A percentile compares a stretch with the other conserved stretches of the same genome.
Conservation (phyloP, 352 stramenopile genomes). For the Phytophthora cactorum region DNA sequence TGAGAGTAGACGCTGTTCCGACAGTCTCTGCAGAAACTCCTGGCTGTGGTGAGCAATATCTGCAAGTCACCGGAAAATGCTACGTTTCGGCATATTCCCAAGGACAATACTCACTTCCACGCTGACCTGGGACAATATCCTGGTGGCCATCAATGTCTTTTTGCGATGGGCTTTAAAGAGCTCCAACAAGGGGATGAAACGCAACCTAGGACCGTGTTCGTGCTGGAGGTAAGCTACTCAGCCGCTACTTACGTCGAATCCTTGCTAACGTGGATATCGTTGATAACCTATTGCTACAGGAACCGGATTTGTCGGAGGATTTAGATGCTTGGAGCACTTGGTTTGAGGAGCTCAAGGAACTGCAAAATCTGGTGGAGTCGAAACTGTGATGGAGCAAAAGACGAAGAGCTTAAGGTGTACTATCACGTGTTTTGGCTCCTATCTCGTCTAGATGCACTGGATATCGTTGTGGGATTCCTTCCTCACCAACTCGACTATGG, state of each 20-base stretch:
- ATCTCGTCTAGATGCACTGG: slow-evolving; percentile 54
- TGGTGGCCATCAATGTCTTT: slow-evolving; percentile 66
- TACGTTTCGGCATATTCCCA: slow-evolving; percentile 73
- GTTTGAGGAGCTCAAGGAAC: slow-evolving; percentile 79
- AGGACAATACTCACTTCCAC: slow-evolving; percentile 76
- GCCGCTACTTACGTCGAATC: not conserved
- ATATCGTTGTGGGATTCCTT: slow-evolving; percentile 60
- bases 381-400: slow-evolving; percentile 33
- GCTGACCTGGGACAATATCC: slow-evolving; percentile 68
- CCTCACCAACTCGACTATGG: slow-evolving; percentile 52
- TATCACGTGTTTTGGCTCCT: not conserved
- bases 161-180: slow-evolving; percentile 76
- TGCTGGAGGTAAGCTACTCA: slow-evolving; percentile 57
- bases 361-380: slow-evolving; percentile 54
- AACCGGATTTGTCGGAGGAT: slow-evolving; percentile 76
- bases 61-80: slow-evolving; percentile 73
- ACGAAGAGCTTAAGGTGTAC: not conserved
- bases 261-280: not conserved
- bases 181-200: slow-evolving; percentile 50
- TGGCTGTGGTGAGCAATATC: slow-evolving; percentile 66
- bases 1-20: slow-evolving; percentile 36
- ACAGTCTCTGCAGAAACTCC: slow-evolving; percentile 56
- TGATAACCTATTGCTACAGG: slow-evolving; percentile 34
- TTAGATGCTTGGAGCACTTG: slow-evolving; percentile 82
- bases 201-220: slow-evolving; percentile 53